Evolutionary conservation across 192 early-diverging fungal genomes (phyloP), one percentile per base, ranked within the genome.

Genomic region (Backusella mclennaniae): DNA sequence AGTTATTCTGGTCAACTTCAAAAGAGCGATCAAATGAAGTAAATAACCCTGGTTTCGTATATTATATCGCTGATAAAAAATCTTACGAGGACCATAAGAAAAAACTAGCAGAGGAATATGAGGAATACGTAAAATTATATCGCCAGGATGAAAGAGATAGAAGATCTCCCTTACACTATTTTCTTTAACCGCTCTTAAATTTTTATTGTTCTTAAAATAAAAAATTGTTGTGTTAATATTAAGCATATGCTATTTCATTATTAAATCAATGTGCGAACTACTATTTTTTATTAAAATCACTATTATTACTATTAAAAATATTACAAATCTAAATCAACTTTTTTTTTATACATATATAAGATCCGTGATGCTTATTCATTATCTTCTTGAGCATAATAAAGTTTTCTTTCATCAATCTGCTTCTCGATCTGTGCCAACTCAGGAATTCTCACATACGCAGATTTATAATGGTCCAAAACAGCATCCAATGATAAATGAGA

Each of bases 401-500:
- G 74, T n/a, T 74, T 74, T 36, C 70, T 66, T 33, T 82, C 81
- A 29, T 74, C 77, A 69, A 82, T 82, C 8, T 71, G 53, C 19
- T 71, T 74, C 59, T 82, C 74, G 31, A 82, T 82, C 33, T 68
- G 49, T 42, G 78, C 74, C 17, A 82, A 33, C 15, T 76, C 68
- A 19, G 84, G 80, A 35, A 89, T 85, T 31, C 86, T 83, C 12
- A 92, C 77, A 66, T 91, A 81, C 15, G 69, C 77, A 12, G 69
- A 44, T 69, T 89, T 89, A 69, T 91, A 84, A 80, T 86, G 88
- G 2, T 71, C 79, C 53, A 94, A 83, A 4, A 89, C 93, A 49
- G 90, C 89, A 52, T 94, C 89, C 31, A 98, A 82, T 6, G 92
- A 88, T 74, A 95, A 86, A 77, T 98, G 96, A 67, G 93, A 89